Percentiles rank a stretch among this genome's conserved stretches.
Conservation (phyloP, 768 basidiomycete genomes). For the Myochromella boudieri region DNA sequence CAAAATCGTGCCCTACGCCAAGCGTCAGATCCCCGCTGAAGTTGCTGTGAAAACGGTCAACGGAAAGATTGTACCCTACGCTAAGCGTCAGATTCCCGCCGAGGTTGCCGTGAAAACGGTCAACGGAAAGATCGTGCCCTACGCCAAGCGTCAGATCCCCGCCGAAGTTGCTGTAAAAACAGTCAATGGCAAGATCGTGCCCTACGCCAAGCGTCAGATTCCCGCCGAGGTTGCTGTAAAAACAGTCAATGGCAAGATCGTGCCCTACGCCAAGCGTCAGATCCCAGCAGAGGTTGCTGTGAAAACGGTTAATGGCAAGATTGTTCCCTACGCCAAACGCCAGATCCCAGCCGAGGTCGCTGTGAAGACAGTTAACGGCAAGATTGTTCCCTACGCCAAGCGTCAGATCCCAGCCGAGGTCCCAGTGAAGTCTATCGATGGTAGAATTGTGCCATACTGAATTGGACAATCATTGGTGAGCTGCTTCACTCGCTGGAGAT, state of each 20-base stretch:
- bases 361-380: constrained; percentile 22
- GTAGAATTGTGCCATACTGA: constrained; percentile 18
- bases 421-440: constrained; percentile 23
- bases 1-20: constrained; percentile 31
- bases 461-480: too few relatives aligned
- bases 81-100: constrained; percentile 27
- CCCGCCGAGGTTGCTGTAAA: constrained; percentile 28
- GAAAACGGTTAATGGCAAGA: constrained; percentile 18
- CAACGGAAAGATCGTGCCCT: constrained; percentile 18
- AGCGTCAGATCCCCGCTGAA: constrained; percentile 33
- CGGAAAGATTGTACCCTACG: constrained; percentile 24
- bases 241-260: constrained; percentile 31
- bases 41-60: constrained; percentile 18
- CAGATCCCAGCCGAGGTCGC: constrained; percentile 30
- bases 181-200: constrained; percentile 17
- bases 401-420: constrained; percentile 24
- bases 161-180: constrained; percentile 26
- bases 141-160: constrained; percentile 21
- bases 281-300: constrained; percentile 28
- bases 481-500: too few relatives aligned
- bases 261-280: constrained; percentile 21
- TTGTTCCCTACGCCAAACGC: constrained; percentile 25
- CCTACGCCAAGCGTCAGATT: constrained; percentile 18
- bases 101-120: constrained; percentile 26
- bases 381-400: constrained; percentile 18